phyloP scores from a whole-genome alignment of 2,329 filamentous ascomycete genomes.

The Nannizziopsis arthrosporioides region DNA sequence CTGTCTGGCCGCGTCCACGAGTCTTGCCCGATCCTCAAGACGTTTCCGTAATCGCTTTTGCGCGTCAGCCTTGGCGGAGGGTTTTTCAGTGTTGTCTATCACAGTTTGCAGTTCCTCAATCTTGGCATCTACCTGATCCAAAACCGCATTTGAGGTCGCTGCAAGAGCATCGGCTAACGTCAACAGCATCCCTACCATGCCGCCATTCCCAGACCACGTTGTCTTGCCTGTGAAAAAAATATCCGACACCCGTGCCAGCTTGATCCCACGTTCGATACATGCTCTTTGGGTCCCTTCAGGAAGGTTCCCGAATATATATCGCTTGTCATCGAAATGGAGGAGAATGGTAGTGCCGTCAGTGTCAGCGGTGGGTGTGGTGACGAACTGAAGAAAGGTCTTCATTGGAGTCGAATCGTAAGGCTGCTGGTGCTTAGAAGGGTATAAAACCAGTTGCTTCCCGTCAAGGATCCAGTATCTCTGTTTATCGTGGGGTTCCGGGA shows the following conservation, averaged over 20 bases:
- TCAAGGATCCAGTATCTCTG: constrained; percentile 7
- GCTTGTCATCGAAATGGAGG: constrained; percentile 66
- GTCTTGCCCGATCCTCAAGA: neutral
- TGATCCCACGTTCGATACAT: constrained; percentile 54
- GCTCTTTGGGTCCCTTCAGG: constrained; percentile 77
- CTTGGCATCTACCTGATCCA: constrained; percentile 28
- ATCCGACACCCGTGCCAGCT: constrained; percentile 55
- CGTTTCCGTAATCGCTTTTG: neutral
- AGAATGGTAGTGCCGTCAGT: constrained; percentile 68
- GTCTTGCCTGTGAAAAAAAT: constrained; percentile 72
- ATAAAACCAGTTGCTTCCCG: neutral
- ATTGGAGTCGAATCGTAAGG: constrained; percentile 37
- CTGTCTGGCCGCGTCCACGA: constrained; percentile 8
- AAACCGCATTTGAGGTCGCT: constrained; percentile 25
- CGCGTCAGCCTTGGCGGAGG: constrained; percentile 1
- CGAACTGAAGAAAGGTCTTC: constrained; percentile 61
- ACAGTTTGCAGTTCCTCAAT: constrained; percentile 6
- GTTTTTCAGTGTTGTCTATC: constrained; percentile 14
- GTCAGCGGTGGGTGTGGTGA: constrained; percentile 76
- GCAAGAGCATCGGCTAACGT: constrained; percentile 62
- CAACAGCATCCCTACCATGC: constrained; percentile 72
- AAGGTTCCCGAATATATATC: constrained; percentile 75
- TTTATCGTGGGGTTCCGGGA: neutral
- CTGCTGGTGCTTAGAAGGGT: neutral
- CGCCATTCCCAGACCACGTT: constrained; percentile 66